Conservation (phyloP, 352 stramenopile genomes). For the Phytophthora citricola region DNA sequence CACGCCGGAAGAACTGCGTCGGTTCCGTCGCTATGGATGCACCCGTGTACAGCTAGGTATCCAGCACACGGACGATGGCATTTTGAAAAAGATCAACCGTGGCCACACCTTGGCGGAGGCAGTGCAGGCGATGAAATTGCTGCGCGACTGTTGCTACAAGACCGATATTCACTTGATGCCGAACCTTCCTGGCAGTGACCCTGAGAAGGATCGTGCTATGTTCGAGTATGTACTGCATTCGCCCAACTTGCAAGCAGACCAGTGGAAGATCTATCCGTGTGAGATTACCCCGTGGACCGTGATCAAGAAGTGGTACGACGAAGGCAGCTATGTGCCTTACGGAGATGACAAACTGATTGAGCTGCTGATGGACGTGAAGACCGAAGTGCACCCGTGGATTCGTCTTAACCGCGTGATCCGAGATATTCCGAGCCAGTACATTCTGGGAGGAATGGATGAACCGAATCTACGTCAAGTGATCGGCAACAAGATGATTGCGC, state of each 20-base stretch:
- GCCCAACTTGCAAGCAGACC: constrained; percentile 91
- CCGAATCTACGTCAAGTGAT: constrained; percentile 93
- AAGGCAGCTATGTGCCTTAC: constrained; percentile 91
- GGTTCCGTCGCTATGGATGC: constrained; percentile 84
- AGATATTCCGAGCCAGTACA: constrained; percentile 95
- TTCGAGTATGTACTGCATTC: constrained; percentile 92
- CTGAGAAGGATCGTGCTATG: constrained; percentile 89
- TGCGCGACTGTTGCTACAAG: constrained; percentile 95
- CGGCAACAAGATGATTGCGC: constrained; percentile 78
- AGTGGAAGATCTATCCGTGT: constrained; percentile 97
- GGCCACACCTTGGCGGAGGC: constrained; percentile 82
- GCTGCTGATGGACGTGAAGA: constrained; percentile 91
- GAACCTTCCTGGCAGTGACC: constrained; percentile 88
- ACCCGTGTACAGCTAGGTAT: constrained; percentile 92
- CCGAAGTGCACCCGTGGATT: constrained; percentile 94
- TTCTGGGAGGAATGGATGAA: constrained; percentile 92
- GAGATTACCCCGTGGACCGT: constrained; percentile 92
- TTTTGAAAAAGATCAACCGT: constrained; percentile 93
- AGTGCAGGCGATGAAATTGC: constrained; percentile 76
- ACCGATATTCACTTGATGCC: constrained; percentile 95
- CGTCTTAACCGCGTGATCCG: constrained; percentile 94
- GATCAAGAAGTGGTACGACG: constrained; percentile 92
- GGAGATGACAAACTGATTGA: constrained; percentile 88
- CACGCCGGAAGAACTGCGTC: constrained; percentile 85
- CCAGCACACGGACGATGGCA: constrained; percentile 92